Evolutionary conservation across 2,329 filamentous ascomycete genomes (phyloP), one percentile per base, ranked within the genome.

Genomic region (Hymenoscyphus albidus): DNA sequence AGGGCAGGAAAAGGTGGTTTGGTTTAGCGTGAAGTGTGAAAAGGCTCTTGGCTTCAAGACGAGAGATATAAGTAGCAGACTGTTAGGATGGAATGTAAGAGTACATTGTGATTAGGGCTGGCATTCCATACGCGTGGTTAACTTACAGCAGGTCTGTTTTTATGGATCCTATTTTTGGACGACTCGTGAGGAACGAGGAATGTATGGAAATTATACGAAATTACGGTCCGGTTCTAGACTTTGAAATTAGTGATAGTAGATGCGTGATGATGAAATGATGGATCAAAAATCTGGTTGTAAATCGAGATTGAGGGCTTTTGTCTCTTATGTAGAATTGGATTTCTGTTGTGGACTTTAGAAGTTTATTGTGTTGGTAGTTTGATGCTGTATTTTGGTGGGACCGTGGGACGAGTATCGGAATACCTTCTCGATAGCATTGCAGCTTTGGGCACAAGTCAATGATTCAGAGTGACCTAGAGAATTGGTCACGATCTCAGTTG

Each of bases 81-180:
- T 39, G 2, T 32, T 14, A n/a, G 12, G 14, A 13, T 22, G 18
- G 38, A 59, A 44, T 59, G 38, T n/a, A 3, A 3, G 27, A 27
- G 2, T 27, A 59, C 14, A 13, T 14, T 12, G 18, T 27, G 48
- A 14, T 54, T 54, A 31, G 5, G 58, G 38, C 58, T 59, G 38
- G n/a, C 58, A 59, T 59, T 59, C 58, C 58, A 31, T 48, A 59
- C 38, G 58, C 39, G 58, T 59, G 40, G 14, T 22, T 13, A 5
- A 12, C 2, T 2, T n/a, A 42, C n/a, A 12, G 54, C 13, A n/a
- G 54, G 5, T 57, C 32, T 32, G 12, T 9, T 22, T 32, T n/a
- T 32, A 12, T 12, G 7, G 54, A 18, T 35, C 27, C n/a, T 57
- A 38, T 57, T 32, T 32, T 35, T 57, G 55, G n/a, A 35, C 13